Evolutionary conservation across 805 yeast genomes (phyloP).

Genomic region (Saccharomycopsis javanensis): DNA sequence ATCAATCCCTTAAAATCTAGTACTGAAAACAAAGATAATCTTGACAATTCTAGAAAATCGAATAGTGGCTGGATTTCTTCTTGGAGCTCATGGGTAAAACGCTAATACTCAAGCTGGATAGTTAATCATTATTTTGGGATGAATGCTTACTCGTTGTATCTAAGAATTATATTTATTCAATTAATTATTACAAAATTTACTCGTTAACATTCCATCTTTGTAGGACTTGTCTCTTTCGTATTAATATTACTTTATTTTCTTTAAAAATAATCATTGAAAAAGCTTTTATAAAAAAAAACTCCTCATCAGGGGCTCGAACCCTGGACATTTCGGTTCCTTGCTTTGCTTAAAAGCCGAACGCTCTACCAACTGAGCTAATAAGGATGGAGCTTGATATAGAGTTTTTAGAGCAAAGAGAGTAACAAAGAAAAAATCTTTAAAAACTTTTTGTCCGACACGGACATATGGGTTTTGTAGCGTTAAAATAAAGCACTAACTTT

Average conservation of each 20-base stretch:
- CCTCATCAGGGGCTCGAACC: slow-evolving; percentile 38
- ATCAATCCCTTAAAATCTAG: slow-evolving; percentile 10
- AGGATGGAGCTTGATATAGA: neutral
- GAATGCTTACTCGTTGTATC: neutral
- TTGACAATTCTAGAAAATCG: neutral
- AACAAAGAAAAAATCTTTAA: neutral
- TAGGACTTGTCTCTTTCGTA: too few relatives aligned
- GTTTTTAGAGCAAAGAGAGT: neutral
- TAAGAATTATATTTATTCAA: too few relatives aligned
- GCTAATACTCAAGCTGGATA: neutral
- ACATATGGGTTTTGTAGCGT: too few relatives aligned
- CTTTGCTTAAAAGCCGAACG: slow-evolving; percentile 17
- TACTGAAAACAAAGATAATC: neutral
- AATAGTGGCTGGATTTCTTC: slow-evolving; percentile 10
- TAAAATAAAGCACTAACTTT: too few relatives aligned
- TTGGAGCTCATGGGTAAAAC: slow-evolving; percentile 18
- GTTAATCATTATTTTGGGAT: neutral
- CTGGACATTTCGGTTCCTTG: slow-evolving; percentile 36
- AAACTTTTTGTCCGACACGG: neutral
- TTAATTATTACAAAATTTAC: too few relatives aligned
- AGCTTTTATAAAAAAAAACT: slow-evolving; percentile 15
- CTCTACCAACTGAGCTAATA: slow-evolving; percentile 12
- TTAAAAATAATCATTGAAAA: neutral
- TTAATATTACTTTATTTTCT: neutral
- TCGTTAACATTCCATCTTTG: too few relatives aligned